Base-by-base conservation (phyloP, 306 rosid species). In the Lupinus albus region DNA sequence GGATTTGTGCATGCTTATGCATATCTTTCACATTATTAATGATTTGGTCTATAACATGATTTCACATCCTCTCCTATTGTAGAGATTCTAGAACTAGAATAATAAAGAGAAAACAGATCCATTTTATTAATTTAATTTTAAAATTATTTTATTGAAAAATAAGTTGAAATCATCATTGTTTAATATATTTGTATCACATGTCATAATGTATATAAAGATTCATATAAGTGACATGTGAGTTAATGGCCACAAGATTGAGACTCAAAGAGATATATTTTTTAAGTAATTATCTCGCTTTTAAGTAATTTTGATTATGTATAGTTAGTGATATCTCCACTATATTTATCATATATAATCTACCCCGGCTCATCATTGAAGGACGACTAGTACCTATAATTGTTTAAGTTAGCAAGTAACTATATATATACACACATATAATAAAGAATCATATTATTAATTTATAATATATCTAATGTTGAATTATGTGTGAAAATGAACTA, bases 321-420 rank as follows among this genome's bases (percentile, higher is more conserved):
- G 30, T 25, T 25, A 25, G 30, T 25, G 30, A 25, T 25, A 25
- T 25, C 4, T 25, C 30, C 30, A 25, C 30, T 25, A 25, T 25
- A 25, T 4, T 25, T 49, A 64, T 61, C 67, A 13, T 65, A 61
- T 18, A 10, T 59, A 11, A 0, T 25, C 30, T 25, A 25, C 30
- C 30, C 3, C 30, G 30, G 10, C 58, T 69, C 75, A 73, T 77
- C 76, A 68, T 62, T 42, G 18, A 76, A 48, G 73, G 21, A 64
- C 45, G n/a, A 57, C 44, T 36, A 14, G 13, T 57, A 75, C 36
- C 11, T 13, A 20, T 12, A 30, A 48, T 65, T 32, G 51, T 61
- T 33, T 6, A 33, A 33, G 36, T 33, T 54, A 4, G 30, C 3
- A 25, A 25, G 30, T 25, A 25, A 25, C 30, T 25, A 25, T 25